phyloP scores from a whole-genome alignment of 768 basidiomycete genomes.

The Leccinum subtestaceum region DNA sequence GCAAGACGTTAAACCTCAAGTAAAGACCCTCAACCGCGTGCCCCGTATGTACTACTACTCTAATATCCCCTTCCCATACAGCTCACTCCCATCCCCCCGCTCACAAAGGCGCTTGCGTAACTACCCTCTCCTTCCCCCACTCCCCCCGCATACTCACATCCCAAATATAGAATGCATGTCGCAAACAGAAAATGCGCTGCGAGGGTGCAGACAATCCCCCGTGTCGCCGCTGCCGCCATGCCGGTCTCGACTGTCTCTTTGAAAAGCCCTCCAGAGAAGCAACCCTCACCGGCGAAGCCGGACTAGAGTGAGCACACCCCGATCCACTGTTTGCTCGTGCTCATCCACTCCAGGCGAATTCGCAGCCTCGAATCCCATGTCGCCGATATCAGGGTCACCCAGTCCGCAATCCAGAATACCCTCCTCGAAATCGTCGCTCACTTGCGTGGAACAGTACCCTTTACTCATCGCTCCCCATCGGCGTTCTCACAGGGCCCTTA shows the following conservation, averaged over 20 bases:
- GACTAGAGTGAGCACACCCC: conserved; percentile 66
- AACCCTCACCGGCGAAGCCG: conserved; percentile 84
- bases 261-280: conserved; percentile 91
- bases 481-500: conserved; percentile 46
- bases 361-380: conserved; percentile 86
- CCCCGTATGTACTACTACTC: conserved; percentile 59
- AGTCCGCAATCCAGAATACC: conserved; percentile 72
- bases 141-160: conserved; percentile 12
- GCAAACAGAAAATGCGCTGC: conserved; percentile 97
- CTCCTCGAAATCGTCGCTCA: conserved; percentile 79
- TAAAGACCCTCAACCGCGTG: conserved; percentile 80
- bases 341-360: conserved; percentile 64
- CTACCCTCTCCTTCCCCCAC: not conserved
- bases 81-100: conserved; percentile 6
- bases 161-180: conserved; percentile 76
- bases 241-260: conserved; percentile 88
- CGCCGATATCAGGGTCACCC: conserved; percentile 72
- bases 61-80: conserved; percentile 1
- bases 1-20: conserved; percentile 67
- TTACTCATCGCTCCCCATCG: conserved; percentile 62
- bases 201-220: conserved; percentile 96
- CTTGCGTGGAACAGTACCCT: conserved; percentile 54
- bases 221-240: conserved; percentile 89
- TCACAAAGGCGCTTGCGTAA: not conserved
- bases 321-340: not conserved